These are phyloP conservation scores for Diutina mesorugosa DNA, from an alignment of 1,139 yeast genomes.

Conservation along the genomic window DNA sequence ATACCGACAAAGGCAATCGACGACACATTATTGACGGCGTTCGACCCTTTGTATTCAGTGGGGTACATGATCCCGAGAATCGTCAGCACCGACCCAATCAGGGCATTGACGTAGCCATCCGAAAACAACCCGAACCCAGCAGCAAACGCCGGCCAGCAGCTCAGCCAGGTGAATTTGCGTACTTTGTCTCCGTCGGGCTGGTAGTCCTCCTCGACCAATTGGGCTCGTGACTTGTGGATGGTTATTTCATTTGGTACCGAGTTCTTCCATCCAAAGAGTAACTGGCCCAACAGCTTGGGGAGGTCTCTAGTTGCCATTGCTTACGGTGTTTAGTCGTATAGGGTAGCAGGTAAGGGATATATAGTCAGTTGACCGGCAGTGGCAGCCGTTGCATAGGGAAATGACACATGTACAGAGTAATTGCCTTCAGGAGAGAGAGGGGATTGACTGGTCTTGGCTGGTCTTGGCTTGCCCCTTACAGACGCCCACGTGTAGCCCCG, in stretches of 20 bases:
- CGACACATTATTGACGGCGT: constrained; percentile 65
- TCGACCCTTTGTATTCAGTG: constrained; percentile 41
- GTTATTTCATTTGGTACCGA: constrained; percentile 25
- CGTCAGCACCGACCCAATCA: constrained; percentile 68
- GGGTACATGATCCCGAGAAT: constrained; percentile 59
- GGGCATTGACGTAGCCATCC: constrained; percentile 82
- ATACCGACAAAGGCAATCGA: constrained; percentile 91
- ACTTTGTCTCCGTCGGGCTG: constrained; percentile 6
- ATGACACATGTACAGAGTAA: too few species aligned
- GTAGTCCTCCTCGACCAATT: background rate
- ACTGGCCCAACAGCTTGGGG: constrained; percentile 27
- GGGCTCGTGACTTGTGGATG: constrained; percentile 11
- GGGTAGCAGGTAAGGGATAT: too few species aligned
- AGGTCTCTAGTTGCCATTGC: constrained; percentile 38
- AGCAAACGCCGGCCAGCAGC: constrained; percentile 63
- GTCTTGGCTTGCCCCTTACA: too few species aligned
- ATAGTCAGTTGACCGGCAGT: too few species aligned
- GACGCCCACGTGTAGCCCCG: too few species aligned
- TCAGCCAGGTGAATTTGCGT: background rate
- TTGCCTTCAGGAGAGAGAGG: too few species aligned
- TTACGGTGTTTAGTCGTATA: too few species aligned
- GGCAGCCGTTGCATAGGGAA: too few species aligned
- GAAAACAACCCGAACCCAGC: constrained; percentile 89
- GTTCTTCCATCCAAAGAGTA: constrained; percentile 26
- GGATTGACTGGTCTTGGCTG: too few species aligned